These are phyloP conservation scores for Leucosporidium scottii DNA, from an alignment of 768 basidiomycete species.

Conservation along the genomic window DNA sequence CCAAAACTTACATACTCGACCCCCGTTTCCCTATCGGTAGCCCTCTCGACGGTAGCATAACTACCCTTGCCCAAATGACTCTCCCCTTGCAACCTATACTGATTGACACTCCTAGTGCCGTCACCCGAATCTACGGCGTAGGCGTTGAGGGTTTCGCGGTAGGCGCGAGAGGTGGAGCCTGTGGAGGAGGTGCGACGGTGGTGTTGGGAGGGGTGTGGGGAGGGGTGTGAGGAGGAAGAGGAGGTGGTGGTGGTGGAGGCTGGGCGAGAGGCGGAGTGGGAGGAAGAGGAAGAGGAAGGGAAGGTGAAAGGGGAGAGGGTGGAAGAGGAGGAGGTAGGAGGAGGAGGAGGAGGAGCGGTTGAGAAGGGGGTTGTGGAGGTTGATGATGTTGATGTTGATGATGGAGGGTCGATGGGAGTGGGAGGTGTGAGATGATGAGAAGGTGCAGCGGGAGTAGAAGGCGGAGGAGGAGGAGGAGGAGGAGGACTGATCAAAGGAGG, in stretches of 20 bases:
- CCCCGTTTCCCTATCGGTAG: slow-evolving; percentile 24
- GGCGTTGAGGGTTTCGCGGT: slow-evolving; percentile 33
- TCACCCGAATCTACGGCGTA: slow-evolving; percentile 19
- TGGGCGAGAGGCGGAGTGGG: not conserved
- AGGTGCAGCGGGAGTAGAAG: too few species aligned
- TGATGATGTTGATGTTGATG: not conserved
- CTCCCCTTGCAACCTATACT: slow-evolving; percentile 16
- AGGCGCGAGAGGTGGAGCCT: slow-evolving; percentile 6
- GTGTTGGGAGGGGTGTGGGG: not conserved
- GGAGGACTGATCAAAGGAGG: not conserved
- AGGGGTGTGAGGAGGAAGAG: not conserved
- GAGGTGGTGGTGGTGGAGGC: not conserved
- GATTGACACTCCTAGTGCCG: slow-evolving; percentile 27
- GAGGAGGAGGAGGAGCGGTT: not conserved
- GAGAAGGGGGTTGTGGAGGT: too few species aligned
- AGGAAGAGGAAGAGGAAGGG: not conserved
- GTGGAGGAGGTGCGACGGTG: slow-evolving; percentile 23
- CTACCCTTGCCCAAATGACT: slow-evolving; percentile 18
- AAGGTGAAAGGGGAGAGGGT: too few species aligned
- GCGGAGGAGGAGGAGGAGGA: not conserved
- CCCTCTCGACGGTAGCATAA: slow-evolving; percentile 29
- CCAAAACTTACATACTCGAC: slow-evolving; percentile 17
- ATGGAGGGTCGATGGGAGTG: not conserved
- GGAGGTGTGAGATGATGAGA: not conserved
- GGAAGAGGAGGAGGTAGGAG: not conserved